Evolutionary conservation across 495 filamentous ascomycete species (phyloP).

Genomic region (Xylaria acuta): DNA sequence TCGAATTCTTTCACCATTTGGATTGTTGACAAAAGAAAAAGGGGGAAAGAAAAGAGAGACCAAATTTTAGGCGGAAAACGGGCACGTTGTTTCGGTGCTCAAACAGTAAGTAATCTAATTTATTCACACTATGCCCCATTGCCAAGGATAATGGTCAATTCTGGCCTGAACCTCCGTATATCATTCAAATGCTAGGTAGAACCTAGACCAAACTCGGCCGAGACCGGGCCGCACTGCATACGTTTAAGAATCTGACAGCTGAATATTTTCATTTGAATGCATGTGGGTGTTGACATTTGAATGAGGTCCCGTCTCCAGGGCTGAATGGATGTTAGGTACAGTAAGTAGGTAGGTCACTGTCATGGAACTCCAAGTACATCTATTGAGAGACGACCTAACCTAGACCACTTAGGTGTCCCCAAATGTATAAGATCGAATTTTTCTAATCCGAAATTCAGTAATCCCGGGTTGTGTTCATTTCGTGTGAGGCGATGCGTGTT

Average conservation of each 20-base stretch:
- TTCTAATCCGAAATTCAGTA: background rate
- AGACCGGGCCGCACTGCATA: background rate
- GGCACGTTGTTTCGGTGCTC: background rate
- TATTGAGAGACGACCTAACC: background rate
- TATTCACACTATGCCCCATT: too few relatives aligned
- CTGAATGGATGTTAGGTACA: too few relatives aligned
- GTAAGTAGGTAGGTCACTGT: too few relatives aligned
- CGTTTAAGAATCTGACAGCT: background rate
- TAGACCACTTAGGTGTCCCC: background rate
- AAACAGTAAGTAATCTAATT: background rate
- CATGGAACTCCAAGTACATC: too few relatives aligned
- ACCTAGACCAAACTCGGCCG: background rate
- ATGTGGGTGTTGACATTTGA: too few relatives aligned
- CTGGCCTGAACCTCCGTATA: background rate
- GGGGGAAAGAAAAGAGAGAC: background rate
- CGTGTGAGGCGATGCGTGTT: background rate
- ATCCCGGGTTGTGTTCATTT: background rate
- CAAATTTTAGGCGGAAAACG: background rate
- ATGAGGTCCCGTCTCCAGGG: too few relatives aligned
- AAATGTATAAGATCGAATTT: background rate
- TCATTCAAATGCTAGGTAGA: background rate
- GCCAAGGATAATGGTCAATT: background rate
- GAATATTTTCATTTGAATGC: slow-evolving; percentile 4
- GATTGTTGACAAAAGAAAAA: background rate
- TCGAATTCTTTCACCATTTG: slow-evolving; percentile 4